Evolutionary conservation across 139 green algal genomes (phyloP).

Genomic region (Limnomonas spitsbergensis): DNA sequence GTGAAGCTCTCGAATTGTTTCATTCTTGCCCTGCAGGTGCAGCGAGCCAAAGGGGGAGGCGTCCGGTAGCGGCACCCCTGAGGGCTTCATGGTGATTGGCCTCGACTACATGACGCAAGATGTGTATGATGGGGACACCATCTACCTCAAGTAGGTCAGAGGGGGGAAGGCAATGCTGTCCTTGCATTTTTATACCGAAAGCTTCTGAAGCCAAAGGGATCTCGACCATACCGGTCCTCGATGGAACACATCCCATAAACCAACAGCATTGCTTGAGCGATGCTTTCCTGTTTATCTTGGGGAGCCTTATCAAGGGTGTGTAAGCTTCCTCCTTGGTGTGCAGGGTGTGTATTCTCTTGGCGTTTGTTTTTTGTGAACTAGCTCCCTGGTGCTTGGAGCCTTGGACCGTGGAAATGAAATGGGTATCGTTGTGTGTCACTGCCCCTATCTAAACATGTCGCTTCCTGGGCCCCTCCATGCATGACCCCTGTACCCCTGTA

Average conservation of each 20-base stretch:
- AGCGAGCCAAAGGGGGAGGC: background rate
- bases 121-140: background rate
- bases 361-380: no score
- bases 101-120: background rate
- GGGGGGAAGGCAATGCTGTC: no score
- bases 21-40: background rate
- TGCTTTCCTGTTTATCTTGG: background rate
- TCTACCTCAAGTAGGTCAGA: constrained; percentile 5
- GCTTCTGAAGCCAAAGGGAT: background rate
- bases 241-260: background rate
- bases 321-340: background rate
- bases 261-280: background rate
- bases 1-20: background rate
- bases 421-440: no score
- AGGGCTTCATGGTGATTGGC: background rate
- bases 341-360: no score
- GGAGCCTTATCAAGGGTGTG: background rate
- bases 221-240: no score
- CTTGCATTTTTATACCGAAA: background rate
- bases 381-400: no score
- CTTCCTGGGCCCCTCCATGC: background rate
- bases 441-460: no score
- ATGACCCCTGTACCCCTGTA: background rate
- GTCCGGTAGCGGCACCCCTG: background rate
- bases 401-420: no score